Base-by-base conservation (phyloP, 2,329 filamentous ascomycete genomes). In the Diaporthe velutina region DNA sequence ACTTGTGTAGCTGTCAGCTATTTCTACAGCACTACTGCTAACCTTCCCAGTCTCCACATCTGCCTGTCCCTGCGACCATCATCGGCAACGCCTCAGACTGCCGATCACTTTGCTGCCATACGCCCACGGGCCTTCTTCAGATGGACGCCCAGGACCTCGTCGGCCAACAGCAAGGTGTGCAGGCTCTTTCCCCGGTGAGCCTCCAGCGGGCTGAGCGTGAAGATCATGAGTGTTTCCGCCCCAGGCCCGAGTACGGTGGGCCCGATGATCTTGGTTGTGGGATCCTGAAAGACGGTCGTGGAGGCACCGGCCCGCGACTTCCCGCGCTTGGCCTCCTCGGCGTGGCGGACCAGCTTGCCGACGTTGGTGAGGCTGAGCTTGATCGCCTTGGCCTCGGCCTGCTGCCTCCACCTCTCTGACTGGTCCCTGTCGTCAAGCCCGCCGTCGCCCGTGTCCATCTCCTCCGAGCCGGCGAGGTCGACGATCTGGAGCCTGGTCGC, bases 311-410 rank as follows among this genome's bases (percentile, higher is more conserved):
- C 45, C 45, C 25, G 52, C 25, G 28, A 30, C n/a, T 13, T 7
- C 12, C 25, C 8, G 13, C 52, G 52, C 25, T 54, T 54, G 52
- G 52, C 52, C 52, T 54, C 52, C 52, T 54, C 52, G 25, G 52
- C 52, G 25, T 15, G 25, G 52, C 52, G 52, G 52, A 66, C 40
- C 3, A 45, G 9, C 2, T 7, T 19, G 35, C 60, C 60, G 38
- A 66, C 3, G 40, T 66, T 30, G 38, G 22, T 66, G n/a, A 66
- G 60, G 42, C 60, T 28, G n/a, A 30, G 19, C 60, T 33, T 67
- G 25, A 72, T 45, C 19, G n/a, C 30, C 42, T 30, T 52, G 22
- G 55, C 54, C 9, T 58, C 55, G 15, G 15, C 13, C 28, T 22
- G 19, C 30, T 60, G 55, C 54, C 35, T 50, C 30, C 30, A n/a